Conservation (phyloP, 2,329 filamentous ascomycete species). For the Exophiala spinifera region DNA sequence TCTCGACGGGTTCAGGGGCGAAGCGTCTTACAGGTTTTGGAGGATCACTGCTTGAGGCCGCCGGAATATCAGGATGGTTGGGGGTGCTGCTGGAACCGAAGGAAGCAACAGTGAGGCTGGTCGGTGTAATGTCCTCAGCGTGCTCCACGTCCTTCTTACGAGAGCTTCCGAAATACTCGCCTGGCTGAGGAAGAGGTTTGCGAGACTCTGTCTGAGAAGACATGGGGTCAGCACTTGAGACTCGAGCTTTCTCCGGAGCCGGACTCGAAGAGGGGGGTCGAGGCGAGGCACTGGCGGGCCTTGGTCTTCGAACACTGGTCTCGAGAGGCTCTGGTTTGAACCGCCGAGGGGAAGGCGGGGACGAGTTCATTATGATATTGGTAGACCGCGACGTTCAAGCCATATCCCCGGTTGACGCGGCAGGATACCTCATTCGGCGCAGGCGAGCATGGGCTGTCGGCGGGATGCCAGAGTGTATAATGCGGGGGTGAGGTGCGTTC, state of each 20-base stretch:
- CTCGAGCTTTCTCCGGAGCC: conserved; percentile 1
- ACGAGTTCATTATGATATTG: conserved; percentile 12
- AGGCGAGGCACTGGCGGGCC: conserved; percentile 8
- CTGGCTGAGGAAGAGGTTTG: conserved; percentile 41
- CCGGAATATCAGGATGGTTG: conserved; percentile 10
- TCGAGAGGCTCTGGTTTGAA: conserved; percentile 33
- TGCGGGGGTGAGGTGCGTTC: conserved; percentile 15
- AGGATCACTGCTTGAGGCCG: conserved; percentile 3
- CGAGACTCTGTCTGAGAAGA: conserved; percentile 25
- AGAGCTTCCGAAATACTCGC: conserved; percentile 42
- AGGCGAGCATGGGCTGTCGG: conserved; percentile 17
- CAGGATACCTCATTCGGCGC: conserved; percentile 12
- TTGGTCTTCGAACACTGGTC: conserved; percentile 23
- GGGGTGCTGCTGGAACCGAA: conserved; percentile 2
- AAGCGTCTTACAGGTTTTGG: conserved; percentile 24
- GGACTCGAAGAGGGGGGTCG: conserved; percentile 10
- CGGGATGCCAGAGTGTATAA: conserved; percentile 5
- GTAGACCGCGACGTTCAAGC: conserved; percentile 1
- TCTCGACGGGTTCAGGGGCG: conserved; percentile 32
- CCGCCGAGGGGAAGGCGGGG: conserved; percentile 19
- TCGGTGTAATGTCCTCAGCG: conserved; percentile 5
- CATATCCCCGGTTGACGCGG: conserved; percentile 11
- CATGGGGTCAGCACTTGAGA: conserved; percentile 15
- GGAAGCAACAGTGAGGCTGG: neutral
- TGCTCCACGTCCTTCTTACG: conserved; percentile 31